Evolutionary conservation across 768 basidiomycete genomes (phyloP), one percentile per base, ranked within the genome.

Genomic region (Suillus subalutaceus): DNA sequence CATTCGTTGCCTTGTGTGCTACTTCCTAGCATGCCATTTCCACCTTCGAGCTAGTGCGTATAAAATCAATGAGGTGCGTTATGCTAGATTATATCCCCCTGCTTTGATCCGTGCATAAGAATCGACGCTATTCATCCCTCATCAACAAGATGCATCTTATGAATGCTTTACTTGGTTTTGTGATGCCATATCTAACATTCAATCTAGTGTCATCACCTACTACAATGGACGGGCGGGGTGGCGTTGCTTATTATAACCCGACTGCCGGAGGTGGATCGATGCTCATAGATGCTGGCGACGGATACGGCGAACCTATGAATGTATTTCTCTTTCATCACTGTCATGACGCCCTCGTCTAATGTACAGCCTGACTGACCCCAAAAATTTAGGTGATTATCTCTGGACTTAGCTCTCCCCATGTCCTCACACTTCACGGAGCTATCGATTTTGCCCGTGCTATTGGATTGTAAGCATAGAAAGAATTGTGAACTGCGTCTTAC

Each of bases 371-470:
- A 52, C 20, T 41, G 16, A 20, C 55, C 48, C 52, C 43, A 26
- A 43, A 20, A n/a, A 18, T 20, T 13, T 52, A 84, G 83, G 81
- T 91, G 56, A 90, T 92, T 68, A 83, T 91, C 63, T 91, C 90
- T 2, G 88, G 85, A 0, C 69, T 82, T 50, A 90, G 89, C 70
- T 88, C 88, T 9, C 77, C 85, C 0, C 77, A 26, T 0, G 86
- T 90, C 18, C 81, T 90, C 62, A 88, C 84, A 0, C 81, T 87
- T 63, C 68, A 75, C 35, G 89, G 89, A 0, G 72, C 90, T 59
- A 52, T 87, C 55, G 89, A 88, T 69, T 90, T 81, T 71, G 89
- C 87, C 0, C 80, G 75, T 41, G 84, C 88, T 5, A 84, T 90
- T 63, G 88, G 88, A 18, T 90, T 89, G 89, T 90, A 69, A 67